These are phyloP conservation scores for Ceraceosorus bombacis DNA, from an alignment of 1,284 basidiomycete species.

Conservation along the genomic window DNA sequence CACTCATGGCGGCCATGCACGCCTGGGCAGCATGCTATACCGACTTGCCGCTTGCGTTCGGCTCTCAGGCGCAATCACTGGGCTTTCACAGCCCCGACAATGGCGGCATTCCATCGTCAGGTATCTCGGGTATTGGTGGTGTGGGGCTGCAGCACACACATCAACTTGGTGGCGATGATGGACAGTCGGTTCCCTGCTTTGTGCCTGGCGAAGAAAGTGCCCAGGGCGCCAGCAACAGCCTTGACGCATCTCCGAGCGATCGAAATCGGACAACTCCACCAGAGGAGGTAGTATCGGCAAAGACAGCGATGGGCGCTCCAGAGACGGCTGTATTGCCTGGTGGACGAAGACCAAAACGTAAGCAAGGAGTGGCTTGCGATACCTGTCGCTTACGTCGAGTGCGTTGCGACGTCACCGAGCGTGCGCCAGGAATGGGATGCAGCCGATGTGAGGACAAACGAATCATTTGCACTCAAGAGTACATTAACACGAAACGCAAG, in stretches of 20 bases:
- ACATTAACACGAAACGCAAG: slow-evolving; percentile 38
- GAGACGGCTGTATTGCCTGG: not conserved
- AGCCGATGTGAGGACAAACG: slow-evolving; percentile 44
- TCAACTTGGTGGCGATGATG: slow-evolving; percentile 9
- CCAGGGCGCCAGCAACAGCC: slow-evolving; percentile 1
- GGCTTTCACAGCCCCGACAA: slow-evolving; percentile 4
- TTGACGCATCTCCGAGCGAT: too few species aligned
- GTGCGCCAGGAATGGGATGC: slow-evolving; percentile 39
- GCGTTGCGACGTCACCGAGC: slow-evolving; percentile 41
- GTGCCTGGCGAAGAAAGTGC: slow-evolving; percentile 10
- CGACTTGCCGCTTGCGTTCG: slow-evolving; percentile 36
- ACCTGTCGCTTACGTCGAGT: slow-evolving; percentile 43
- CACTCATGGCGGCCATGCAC: slow-evolving; percentile 35
- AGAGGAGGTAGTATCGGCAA: too few species aligned
- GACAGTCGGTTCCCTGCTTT: slow-evolving; percentile 1
- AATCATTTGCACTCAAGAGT: slow-evolving; percentile 43
- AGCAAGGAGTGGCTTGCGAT: slow-evolving; percentile 46
- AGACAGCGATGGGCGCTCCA: too few species aligned
- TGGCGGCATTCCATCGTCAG: slow-evolving; percentile 3
- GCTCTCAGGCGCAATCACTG: slow-evolving; percentile 19
- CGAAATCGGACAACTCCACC: too few species aligned
- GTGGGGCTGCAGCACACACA: not conserved
- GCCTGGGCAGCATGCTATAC: slow-evolving; percentile 42
- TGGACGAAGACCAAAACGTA: slow-evolving; percentile 31
- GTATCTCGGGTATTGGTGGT: not conserved